Base-by-base conservation (phyloP, 768 basidiomycete species). In the Porphyrellus cyaneotinctus region DNA sequence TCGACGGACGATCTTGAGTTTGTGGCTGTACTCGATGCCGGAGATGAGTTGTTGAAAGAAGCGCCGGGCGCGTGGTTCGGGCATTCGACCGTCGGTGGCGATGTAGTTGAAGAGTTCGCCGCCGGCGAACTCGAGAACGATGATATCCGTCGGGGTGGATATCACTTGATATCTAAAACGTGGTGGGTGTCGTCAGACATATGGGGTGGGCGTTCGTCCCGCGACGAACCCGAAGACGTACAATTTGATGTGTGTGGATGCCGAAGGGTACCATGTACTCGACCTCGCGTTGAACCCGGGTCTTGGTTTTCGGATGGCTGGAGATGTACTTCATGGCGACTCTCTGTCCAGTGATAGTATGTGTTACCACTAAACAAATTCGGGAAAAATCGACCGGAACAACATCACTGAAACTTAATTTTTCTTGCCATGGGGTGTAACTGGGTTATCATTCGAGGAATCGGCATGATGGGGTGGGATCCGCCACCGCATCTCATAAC, bases 51-150 rank as follows among this genome's bases (percentile, higher is more conserved):
- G n/a, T n/a, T n/a, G n/a, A n/a, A n/a, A n/a, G n/a, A 98, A 98
- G 23, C 87, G 80, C 15, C 97, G 82, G 1, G 92, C 95, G 57
- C 86, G 87, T 31, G 78, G 75, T 66, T 97, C 95, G 32, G 83
- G 75, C 88, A 98, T 94, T 53, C 88, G 80, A 9, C 97, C 97
- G 53, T 95, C 83, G n/a, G 80, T 78, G 54, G 97, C 95, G 65
- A 98, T 97, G 73, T 95, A 97, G 71, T 98, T 93, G 80, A 99
- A 99, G 7, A 99, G 81, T 64, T 99, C 97, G 55, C 93, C 94
- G 0, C 90, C 89, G 3, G 94, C 95, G 68, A 86, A 97, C 69
- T 99, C 97, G 51, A 98, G 85, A 30, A 99, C 97, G 67, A 99
- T 95, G 62, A 99, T 97, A 67, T 98, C 93, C 2, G 88, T 90